Base-by-base conservation (phyloP, 2,329 filamentous ascomycete genomes). In the Neurospora sp. region DNA sequence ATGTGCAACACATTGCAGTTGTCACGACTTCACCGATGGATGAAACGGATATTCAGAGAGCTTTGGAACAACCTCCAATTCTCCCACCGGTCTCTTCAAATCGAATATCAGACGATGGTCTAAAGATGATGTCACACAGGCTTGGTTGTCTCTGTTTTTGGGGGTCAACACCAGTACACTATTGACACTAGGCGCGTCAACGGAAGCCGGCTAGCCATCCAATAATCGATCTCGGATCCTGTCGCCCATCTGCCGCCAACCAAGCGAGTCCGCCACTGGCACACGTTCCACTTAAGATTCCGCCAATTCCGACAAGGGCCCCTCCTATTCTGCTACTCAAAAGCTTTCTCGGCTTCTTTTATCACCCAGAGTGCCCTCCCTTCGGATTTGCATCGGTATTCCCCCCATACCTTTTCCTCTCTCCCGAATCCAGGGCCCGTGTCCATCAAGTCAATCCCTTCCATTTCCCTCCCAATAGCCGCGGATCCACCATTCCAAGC, bases 361-460 rank as follows among this genome's bases (percentile, higher is more conserved):
- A 66, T 67, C 46, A 68, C 58, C 66, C n/a, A 3, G 67, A 67
- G 66, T 66, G 36, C 68, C 52, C 17, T 68, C 40, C 38, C 66
- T 68, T 77, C 75, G 75, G 75, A 74, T 75, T 75, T 77, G 68
- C 71, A 76, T 77, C 75, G 75, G 75, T 74, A 76, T 77, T 74
- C 69, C 71, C 68, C 36, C 23, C 67, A 11, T 42, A 67, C 28
- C 28, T 33, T 36, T 7, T n/a, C 52, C 66, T 36, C 6, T 67
- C 17, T 38, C 66, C 46, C 23, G 13, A 33, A 58, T 17, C 46
- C 23, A 28, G 46, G 46, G 46, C 46, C 46, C 46, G 46, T 58
- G 46, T 58, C 46, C 23, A 33, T 58, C 23, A 33, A 33, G 23
- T 58, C 46, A 58, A 58, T 58, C 46, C 46, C 23, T 58, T 58